Conservation (phyloP, 1,284 basidiomycete species). For the Cryptococcus sp. region DNA sequence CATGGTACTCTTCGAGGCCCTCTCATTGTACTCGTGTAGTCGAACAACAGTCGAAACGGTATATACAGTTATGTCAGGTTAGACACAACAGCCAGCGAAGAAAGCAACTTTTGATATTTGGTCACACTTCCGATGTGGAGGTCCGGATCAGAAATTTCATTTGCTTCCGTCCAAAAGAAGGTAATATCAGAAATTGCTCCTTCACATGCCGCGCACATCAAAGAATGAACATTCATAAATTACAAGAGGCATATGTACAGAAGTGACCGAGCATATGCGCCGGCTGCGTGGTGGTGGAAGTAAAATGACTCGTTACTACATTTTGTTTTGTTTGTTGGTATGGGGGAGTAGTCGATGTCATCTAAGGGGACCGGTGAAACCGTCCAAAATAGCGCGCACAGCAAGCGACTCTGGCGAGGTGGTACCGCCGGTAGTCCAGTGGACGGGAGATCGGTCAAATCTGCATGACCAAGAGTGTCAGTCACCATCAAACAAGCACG, state of each 20-base stretch:
- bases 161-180: neutral
- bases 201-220: neutral
- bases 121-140: neutral
- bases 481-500: neutral
- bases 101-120: neutral
- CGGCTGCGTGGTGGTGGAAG: neutral
- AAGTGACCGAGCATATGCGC: too few species aligned
- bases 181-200: neutral
- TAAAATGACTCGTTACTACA: neutral
- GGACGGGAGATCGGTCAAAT: constrained; percentile 42
- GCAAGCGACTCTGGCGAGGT: constrained; percentile 26
- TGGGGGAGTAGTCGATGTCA: constrained; percentile 46
- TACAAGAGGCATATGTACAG: too few species aligned
- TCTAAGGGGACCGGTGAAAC: constrained; percentile 31
- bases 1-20: constrained; percentile 82
- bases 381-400: constrained; percentile 40
- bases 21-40: constrained; percentile 59
- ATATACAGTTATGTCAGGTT: neutral
- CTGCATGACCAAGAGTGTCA: constrained; percentile 11
- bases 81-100: too few species aligned
- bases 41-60: neutral
- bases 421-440: constrained; percentile 50
- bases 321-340: constrained; percentile 6
- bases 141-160: neutral
- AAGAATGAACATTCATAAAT: neutral